Evolutionary conservation across 2,329 filamentous ascomycete genomes (phyloP).

Genomic region (Metarhizium humberi): DNA sequence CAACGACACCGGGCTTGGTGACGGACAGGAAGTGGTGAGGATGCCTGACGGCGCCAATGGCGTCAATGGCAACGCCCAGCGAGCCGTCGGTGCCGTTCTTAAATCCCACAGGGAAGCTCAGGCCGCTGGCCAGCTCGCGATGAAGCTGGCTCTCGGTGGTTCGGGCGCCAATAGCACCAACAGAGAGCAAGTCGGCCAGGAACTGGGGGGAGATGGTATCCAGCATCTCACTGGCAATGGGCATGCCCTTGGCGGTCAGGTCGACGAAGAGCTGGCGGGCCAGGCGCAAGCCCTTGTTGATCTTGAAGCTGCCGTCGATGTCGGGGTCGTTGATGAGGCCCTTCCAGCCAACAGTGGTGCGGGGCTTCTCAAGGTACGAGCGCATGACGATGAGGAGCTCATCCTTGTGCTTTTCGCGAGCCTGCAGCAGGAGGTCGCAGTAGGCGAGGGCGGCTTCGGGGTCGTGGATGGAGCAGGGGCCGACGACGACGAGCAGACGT

Average conservation of each 20-base stretch:
- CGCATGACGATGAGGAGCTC: constrained; percentile 96
- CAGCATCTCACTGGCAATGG: constrained; percentile 93
- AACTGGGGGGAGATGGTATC: constrained; percentile 98
- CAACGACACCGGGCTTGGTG: constrained; percentile 90
- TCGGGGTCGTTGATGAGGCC: constrained; percentile 97
- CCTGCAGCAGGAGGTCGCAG: constrained; percentile 70
- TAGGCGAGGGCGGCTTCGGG: constrained; percentile 85
- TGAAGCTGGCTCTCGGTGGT: constrained; percentile 96
- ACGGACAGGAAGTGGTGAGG: constrained; percentile 96
- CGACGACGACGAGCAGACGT: constrained; percentile 65
- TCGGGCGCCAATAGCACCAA: constrained; percentile 89
- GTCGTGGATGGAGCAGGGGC: constrained; percentile 96
- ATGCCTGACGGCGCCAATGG: constrained; percentile 84
- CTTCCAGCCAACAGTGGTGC: constrained; percentile 98
- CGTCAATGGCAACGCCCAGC: constrained; percentile 83
- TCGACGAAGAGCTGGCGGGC: constrained; percentile 89
- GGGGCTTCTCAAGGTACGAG: constrained; percentile 95
- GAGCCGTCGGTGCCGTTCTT: constrained; percentile 98
- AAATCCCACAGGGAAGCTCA: constrained; percentile 97
- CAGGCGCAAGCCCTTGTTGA: constrained; percentile 89
- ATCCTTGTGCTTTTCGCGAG: constrained; percentile 81
- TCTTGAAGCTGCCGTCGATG: constrained; percentile 97
- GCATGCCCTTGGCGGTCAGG: constrained; percentile 86
- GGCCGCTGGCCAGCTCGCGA: constrained; percentile 83
- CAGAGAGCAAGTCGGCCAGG: constrained; percentile 81